Evolutionary conservation across 306 rosid species (phyloP).

Genomic region (Adenanthera pavonina): DNA sequence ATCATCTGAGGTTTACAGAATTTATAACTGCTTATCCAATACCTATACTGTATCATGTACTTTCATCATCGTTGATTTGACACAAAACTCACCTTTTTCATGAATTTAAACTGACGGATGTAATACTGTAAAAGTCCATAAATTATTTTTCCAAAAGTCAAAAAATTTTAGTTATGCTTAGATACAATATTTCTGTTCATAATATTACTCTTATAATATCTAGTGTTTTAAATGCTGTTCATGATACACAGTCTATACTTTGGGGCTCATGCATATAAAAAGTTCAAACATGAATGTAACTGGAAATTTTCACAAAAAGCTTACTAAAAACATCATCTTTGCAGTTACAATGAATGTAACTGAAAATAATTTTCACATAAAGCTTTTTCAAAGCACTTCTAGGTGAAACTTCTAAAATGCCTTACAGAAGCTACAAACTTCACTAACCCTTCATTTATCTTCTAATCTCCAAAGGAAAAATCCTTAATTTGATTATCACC

Average conservation of each 20-base stretch:
- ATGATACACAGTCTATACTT: not conserved
- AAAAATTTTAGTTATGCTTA: not conserved
- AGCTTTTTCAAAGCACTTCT: not conserved
- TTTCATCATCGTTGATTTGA: not conserved
- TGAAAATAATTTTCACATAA: not conserved
- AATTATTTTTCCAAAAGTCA: not conserved
- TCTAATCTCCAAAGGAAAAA: not conserved
- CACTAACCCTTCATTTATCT: not conserved
- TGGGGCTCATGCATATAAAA: not conserved
- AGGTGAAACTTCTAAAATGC: not conserved
- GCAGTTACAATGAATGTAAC: not conserved
- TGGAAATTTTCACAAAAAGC: not conserved
- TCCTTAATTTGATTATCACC: not conserved
- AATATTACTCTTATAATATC: not conserved
- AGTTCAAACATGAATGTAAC: no score
- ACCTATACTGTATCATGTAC: not conserved
- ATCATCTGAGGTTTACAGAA: conserved; percentile 31
- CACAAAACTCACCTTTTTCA: not conserved
- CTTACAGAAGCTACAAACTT: not conserved
- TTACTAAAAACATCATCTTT: not conserved
- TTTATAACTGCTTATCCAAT: not conserved
- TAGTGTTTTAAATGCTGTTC: not conserved
- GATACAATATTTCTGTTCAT: not conserved
- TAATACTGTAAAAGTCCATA: not conserved
- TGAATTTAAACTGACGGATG: not conserved